Evolutionary conservation across 176 grass and related monocot genomes (phyloP), one percentile per base, ranked within the genome.

Genomic region (Eragrostis curvula): DNA sequence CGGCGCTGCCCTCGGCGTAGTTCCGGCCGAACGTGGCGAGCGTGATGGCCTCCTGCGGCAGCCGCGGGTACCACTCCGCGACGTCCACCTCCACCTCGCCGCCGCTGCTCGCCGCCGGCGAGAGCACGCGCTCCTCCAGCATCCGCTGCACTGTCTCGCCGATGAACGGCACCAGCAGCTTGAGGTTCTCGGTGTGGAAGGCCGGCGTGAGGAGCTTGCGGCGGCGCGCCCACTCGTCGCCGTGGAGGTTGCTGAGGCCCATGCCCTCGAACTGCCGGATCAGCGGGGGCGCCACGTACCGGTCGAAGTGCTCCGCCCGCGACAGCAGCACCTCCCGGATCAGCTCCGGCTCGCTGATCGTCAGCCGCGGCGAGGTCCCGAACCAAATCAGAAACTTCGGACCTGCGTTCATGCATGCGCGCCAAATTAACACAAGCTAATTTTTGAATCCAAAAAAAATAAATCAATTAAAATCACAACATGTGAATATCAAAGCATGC

Each of bases 251-350:
- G 66, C 82, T 81, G 75, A 98, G 78, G 47, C 96, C 96, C 46
- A 86, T 85, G 74, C 96, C 96, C 86, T 98, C 96, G 79, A 95
- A 91, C 88, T 95, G 92, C 46, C 96, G 80, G 68, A 98, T 82
- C 32, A 98, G 73, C 46, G 92, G 96, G 53, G 90, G 96, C 12
- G 92, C 91, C 81, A 93, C 90, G 86, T 98, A 98, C 24, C 90
- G 88, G 84, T 98, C 96, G 84, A 98, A 95, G 44, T 86, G 74
- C 47, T 98, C 86, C 24, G 96, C 82, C 2, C 88, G 88, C 28
- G 96, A 88, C 56, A 95, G 74, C 46, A 98, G 67, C 45, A 98
- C 83, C 85, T 98, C 96, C 12, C 96, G 73, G 84, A 98, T 91
- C 62, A 98, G 87, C 52, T 91, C 92, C 53, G 92, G 96, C 67